A percentile compares a stretch with the other conserved stretches of the same genome.
These are phyloP conservation scores for Cicer yamashitae DNA, from an alignment of 306 rosid genomes.

Conservation along the genomic window DNA sequence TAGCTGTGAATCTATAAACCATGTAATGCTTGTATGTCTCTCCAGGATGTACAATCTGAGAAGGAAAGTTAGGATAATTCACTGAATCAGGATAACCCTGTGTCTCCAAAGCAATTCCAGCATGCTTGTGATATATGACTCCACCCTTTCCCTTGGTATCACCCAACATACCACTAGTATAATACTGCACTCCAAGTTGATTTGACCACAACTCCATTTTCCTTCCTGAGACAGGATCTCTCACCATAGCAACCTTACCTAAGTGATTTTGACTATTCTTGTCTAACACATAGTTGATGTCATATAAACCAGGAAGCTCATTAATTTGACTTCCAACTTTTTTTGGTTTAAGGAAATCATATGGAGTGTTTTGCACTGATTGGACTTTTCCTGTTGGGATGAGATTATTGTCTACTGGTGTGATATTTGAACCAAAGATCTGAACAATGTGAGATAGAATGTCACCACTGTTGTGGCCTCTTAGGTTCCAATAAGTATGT, in stretches of 20 bases:
- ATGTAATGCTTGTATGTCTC: conserved; percentile 59
- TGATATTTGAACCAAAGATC: conserved; percentile 58
- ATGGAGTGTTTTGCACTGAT: conserved; percentile 56
- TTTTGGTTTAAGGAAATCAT: conserved; percentile 59
- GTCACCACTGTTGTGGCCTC: conserved; percentile 70
- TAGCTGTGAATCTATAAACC: conserved; percentile 65
- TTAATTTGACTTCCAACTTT: conserved; percentile 52
- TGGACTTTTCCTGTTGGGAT: conserved; percentile 60
- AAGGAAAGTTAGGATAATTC: conserved; percentile 61
- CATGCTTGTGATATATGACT: conserved; percentile 43
- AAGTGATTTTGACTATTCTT: conserved; percentile 28
- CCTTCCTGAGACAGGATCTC: conserved; percentile 61
- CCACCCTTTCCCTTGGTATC: conserved; percentile 60
- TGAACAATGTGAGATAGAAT: conserved; percentile 63
- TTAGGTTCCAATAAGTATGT: conserved; percentile 72
- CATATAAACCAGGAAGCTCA: conserved; percentile 58
- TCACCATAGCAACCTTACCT: conserved; percentile 49
- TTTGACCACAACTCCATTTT: conserved; percentile 73
- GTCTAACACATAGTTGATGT: conserved; percentile 69
- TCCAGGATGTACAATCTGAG: conserved; percentile 63
- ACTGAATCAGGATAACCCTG: conserved; percentile 73
- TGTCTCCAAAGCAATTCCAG: conserved; percentile 63
- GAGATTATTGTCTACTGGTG: conserved; percentile 61
- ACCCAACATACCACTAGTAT: conserved; percentile 52
- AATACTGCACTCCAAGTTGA: conserved; percentile 66